Percentiles rank a stretch among this genome's conserved stretches.
These are phyloP conservation scores for Pigoraptor vietnamica DNA, from an alignment of 78 protist genomes.

Conservation along the genomic window DNA sequence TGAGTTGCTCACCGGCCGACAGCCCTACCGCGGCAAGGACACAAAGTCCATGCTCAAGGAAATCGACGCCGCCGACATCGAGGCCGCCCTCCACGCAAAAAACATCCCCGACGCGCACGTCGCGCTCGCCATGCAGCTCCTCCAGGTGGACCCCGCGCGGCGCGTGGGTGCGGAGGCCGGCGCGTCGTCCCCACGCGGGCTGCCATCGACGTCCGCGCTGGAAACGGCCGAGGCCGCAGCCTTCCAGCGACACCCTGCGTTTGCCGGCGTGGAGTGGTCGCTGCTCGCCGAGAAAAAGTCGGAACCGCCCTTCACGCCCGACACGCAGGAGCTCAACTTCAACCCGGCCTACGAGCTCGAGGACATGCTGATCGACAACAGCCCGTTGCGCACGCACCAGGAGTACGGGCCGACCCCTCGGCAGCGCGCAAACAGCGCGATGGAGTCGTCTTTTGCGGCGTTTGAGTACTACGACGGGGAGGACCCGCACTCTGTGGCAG, in stretches of 20 bases:
- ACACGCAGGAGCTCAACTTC: neutral
- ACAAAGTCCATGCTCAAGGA: neutral
- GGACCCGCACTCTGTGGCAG: neutral
- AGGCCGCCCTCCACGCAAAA: neutral
- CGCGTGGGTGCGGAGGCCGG: neutral
- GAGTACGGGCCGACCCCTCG: neutral
- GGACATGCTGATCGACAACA: neutral
- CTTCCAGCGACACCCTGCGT: neutral
- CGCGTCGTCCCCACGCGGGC: neutral
- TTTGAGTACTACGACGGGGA: neutral
- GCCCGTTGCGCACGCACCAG: neutral
- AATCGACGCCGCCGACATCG: neutral
- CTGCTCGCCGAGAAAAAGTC: neutral
- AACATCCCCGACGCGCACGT: neutral
- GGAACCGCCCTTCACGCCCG: neutral
- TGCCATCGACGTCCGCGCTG: neutral
- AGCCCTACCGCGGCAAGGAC: slow-evolving; percentile 46
- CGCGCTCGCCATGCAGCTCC: neutral
- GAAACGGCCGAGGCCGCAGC: neutral
- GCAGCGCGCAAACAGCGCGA: neutral
- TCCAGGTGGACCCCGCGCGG: neutral
- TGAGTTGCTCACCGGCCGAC: slow-evolving; percentile 62
- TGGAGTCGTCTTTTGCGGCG: neutral
- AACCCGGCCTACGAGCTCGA: neutral
- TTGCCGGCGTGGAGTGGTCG: neutral